Evolutionary conservation across 2,329 filamentous ascomycete species (phyloP).

Genomic region (Diplodia corticola): DNA sequence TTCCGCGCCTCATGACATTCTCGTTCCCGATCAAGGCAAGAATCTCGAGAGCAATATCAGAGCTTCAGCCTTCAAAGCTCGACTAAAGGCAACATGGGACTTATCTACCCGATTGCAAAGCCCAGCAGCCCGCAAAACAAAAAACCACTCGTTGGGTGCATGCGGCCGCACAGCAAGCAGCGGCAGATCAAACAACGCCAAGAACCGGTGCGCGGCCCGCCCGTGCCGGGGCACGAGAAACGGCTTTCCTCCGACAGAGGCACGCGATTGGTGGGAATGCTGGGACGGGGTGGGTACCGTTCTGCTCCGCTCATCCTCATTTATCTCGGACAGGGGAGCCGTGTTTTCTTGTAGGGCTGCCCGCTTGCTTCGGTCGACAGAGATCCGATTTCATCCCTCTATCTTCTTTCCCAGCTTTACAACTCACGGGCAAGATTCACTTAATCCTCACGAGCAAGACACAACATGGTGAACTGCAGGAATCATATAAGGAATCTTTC

Average conservation of each 20-base stretch:
- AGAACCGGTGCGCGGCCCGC: neutral
- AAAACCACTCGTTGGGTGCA: neutral
- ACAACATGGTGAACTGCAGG: too few species aligned
- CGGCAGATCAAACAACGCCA: slow-evolving; percentile 15
- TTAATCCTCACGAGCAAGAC: too few species aligned
- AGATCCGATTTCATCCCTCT: neutral
- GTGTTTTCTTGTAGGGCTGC: neutral
- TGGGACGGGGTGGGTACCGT: neutral
- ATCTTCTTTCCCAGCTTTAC: too few species aligned
- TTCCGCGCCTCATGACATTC: neutral
- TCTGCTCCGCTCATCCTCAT: slow-evolving; percentile 10
- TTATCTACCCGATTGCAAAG: neutral
- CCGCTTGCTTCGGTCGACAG: neutral
- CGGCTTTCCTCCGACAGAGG: neutral
- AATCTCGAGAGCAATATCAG: neutral
- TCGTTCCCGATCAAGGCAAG: neutral
- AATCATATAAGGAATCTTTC: too few species aligned
- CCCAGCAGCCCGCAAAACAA: too few species aligned
- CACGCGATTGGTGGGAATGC: slow-evolving; percentile 1
- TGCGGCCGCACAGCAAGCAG: neutral
- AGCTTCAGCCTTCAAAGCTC: too few species aligned
- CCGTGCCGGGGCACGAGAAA: neutral
- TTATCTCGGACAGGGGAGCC: neutral
- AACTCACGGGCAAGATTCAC: too few species aligned
- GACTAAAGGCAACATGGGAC: neutral